Conservation (phyloP, 441 rosid genomes). For the Iberis amara region DNA sequence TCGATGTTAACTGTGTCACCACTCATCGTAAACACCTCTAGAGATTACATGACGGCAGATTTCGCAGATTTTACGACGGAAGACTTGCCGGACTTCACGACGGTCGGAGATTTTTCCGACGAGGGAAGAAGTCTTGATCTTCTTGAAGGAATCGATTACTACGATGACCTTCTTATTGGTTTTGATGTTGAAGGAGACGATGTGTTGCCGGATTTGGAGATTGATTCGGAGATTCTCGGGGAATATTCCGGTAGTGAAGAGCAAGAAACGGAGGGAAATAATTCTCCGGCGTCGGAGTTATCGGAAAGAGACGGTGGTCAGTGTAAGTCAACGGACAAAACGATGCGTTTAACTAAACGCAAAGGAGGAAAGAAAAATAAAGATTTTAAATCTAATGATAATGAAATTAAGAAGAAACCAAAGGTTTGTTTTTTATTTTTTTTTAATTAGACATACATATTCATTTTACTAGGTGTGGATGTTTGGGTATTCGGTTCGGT, state of each 20-base stretch:
- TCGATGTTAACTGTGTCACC: slow-evolving; percentile 78
- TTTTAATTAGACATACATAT: too few relatives aligned
- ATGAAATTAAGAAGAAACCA: slow-evolving; percentile 30
- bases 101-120: slow-evolving; percentile 42
- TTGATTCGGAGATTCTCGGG: slow-evolving; percentile 65
- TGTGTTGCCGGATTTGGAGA: slow-evolving; percentile 70
- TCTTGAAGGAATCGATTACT: slow-evolving; percentile 48
- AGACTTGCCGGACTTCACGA: slow-evolving; percentile 52
- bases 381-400: slow-evolving; percentile 36
- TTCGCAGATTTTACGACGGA: slow-evolving; percentile 31
- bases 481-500: too few relatives aligned
- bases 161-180: slow-evolving; percentile 60
- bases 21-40: slow-evolving; percentile 32
- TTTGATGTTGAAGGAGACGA: slow-evolving; percentile 54
- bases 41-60: slow-evolving; percentile 22
- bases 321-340: slow-evolving; percentile 21
- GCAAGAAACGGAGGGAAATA: slow-evolving; percentile 36
- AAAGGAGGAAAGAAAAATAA: slow-evolving; percentile 40
- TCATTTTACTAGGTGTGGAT: too few relatives aligned
- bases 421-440: slow-evolving; percentile 17
- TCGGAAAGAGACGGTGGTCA: slow-evolving; percentile 27
- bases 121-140: slow-evolving; percentile 30
- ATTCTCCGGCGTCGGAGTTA: slow-evolving; percentile 30
- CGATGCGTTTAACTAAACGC: slow-evolving; percentile 30
- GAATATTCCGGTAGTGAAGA: slow-evolving; percentile 50